Percentiles rank a stretch among this genome's conserved stretches.
These are phyloP conservation scores for Wickerhamomyces pijperi DNA, from an alignment of 805 yeast genomes.

Conservation along the genomic window DNA sequence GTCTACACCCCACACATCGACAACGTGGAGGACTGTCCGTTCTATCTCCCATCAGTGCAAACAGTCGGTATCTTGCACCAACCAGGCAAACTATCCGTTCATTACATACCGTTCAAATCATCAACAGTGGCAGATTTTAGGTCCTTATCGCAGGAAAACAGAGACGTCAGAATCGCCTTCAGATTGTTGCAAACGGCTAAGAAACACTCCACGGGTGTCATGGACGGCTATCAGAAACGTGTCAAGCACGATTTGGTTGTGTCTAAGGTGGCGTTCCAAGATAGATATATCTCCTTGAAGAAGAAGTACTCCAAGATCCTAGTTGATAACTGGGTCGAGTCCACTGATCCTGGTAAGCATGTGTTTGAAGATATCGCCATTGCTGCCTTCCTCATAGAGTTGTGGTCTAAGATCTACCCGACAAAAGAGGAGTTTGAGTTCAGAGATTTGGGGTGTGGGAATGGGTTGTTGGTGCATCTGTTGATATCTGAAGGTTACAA, in stretches of 20 bases:
- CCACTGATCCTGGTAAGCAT: constrained; percentile 90
- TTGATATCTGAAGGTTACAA: constrained; percentile 66
- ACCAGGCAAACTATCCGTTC: constrained; percentile 45
- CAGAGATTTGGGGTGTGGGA: constrained; percentile 91
- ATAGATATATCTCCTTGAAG: constrained; percentile 68
- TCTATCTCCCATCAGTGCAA: constrained; percentile 76
- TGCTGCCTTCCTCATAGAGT: constrained; percentile 84
- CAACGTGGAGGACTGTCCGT: constrained; percentile 55
- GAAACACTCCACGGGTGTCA: constrained; percentile 77
- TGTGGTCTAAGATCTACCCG: constrained; percentile 54
- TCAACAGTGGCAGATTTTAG: constrained; percentile 18
- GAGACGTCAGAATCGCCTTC: constrained; percentile 74
- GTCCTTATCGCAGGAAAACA: constrained; percentile 32
- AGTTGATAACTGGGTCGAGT: constrained; percentile 83
- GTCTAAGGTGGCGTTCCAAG: constrained; percentile 72
- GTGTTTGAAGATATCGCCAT: constrained; percentile 94
- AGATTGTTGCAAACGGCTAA: constrained; percentile 68
- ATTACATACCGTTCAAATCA: constrained; percentile 54
- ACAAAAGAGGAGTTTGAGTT: constrained; percentile 43
- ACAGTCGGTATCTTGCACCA: constrained; percentile 61
- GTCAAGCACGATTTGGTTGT: constrained; percentile 85
- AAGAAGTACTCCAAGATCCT: constrained; percentile 67
- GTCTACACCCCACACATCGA: constrained; percentile 72
- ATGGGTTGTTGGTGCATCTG: constrained; percentile 75
- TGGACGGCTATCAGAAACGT: constrained; percentile 76